Base-by-base conservation (phyloP, 495 filamentous ascomycete genomes). In the Jackrogersella multiformis region DNA sequence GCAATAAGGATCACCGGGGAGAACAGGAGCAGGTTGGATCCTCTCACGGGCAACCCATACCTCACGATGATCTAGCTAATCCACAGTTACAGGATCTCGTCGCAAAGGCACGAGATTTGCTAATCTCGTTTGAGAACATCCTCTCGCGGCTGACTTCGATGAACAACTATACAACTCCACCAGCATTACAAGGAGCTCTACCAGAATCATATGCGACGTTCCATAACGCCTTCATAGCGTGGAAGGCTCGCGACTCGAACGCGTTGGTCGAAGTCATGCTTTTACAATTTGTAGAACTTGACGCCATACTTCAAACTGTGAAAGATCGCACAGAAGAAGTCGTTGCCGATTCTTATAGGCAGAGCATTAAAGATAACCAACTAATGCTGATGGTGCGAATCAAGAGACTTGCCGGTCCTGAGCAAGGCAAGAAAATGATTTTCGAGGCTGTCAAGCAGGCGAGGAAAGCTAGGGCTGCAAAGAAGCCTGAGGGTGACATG, bases 221-320 rank as follows among this genome's bases (percentile, higher is more conserved):
- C 74, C 88, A 91, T 71, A 93, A 92, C 28, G 93, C 94, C 15
- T 97, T 99, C 76, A 90, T 93, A 66, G 90, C 93, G 8, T 99
- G 95, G 95, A 97, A 97, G 75, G 86, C 92, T 7, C 88, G 93
- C 54, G 95, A 99, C 75, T 95, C 94, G 0, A 90, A 87, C 44
- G 90, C 92, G 3, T 78, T 99, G 30, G 89, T 98, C 58, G 91
- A 96, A 64, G 92, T 94, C 53, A 98, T 99, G 95, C 83, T 98
- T 21, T 89, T 93, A 44, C 93, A 97, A 74, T 98, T 97, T 74
- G 90, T 96, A 28, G 94, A 97, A 74, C 81, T 99, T 15, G 95
- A 99, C 74, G 87, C 93, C 21, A 99, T 99, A 30, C 97, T 93
- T 89, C 93, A 97, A 73, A 94, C 92, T 7, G 94, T 98, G 73